Base-by-base conservation (phyloP, 768 basidiomycete species). In the Pleurotus tuoliensis region DNA sequence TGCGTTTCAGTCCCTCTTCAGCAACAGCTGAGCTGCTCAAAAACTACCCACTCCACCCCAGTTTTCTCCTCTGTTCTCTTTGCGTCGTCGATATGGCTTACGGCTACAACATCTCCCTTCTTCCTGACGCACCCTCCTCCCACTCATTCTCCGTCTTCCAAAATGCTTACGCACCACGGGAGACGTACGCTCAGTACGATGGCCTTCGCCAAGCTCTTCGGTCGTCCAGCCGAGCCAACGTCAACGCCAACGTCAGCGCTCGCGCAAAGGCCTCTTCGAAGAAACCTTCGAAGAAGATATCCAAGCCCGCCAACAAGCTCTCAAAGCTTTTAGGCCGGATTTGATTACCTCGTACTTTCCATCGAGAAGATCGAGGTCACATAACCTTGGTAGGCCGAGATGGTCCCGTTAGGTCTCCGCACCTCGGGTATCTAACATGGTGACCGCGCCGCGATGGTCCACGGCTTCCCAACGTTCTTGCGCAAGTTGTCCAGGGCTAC, bases 71-170 rank as follows among this genome's bases (percentile, higher is more conserved):
- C 22, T 18, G 18, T 30, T 37, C 39, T 57, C 58, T 48, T 57
- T 46, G 57, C 59, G 55, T 66, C 62, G 47, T 56, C 59, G 58
- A 72, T 71, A 71, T 66, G 69, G 63, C 68, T 61, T 66, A 62
- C 67, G 41, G 63, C 62, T 49, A 58, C 52, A 60, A 55, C 59
- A 27, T 59, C 62, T 57, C 67, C 66, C 38, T 62, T 61, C 60
- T 62, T 69, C 44, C 65, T 54, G 63, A 68, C 57, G 61, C 68
- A 40, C 61, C 68, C n/a, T 66, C 65, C 18, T 60, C 65, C 1
- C 66, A 67, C 56, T 58, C 66, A 46, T 74, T 76, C 66, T 62
- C 61, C 63, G 63, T 76, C 63, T 74, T 75, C 59, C 66, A 69
- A 49, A 62, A 65, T 16, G 61, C 69, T 20, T 70, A 72, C 41